phyloP scores from a whole-genome alignment of 2,329 filamentous ascomycete genomes.

The Thelonectria rubi region DNA sequence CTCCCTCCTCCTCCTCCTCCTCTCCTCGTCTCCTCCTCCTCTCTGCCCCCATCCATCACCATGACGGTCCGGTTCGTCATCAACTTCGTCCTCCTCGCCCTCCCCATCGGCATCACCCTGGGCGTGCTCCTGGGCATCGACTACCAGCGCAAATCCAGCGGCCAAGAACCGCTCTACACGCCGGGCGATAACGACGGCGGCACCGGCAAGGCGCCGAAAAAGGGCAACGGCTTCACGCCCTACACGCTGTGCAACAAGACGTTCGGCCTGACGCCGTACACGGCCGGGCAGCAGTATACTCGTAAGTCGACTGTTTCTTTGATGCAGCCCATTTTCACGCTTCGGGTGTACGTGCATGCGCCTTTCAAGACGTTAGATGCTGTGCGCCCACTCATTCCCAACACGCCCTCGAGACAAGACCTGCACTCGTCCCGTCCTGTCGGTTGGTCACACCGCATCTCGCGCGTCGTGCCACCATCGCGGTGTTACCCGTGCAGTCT shows the following conservation, averaged over 20 bases:
- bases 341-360: not conserved
- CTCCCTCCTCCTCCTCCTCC: not conserved
- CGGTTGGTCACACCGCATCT: slow-evolving; percentile 3
- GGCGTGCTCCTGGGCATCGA: slow-evolving; percentile 61
- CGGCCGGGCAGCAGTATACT: slow-evolving; percentile 56
- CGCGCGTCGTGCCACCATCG: slow-evolving; percentile 1
- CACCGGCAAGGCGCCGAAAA: not conserved
- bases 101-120: slow-evolving; percentile 60
- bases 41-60: slow-evolving; percentile 18
- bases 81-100: slow-evolving; percentile 59
- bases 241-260: slow-evolving; percentile 39
- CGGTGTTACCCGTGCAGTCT: not conserved
- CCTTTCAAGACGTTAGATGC: too few relatives aligned
- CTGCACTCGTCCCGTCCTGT: not conserved
- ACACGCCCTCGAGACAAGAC: too few relatives aligned
- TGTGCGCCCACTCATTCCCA: too few relatives aligned
- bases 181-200: slow-evolving; percentile 22
- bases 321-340: not conserved
- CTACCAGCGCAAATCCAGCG: slow-evolving; percentile 52
- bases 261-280: slow-evolving; percentile 54
- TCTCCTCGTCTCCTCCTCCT: not conserved
- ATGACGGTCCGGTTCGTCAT: slow-evolving; percentile 56
- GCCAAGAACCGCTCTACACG: slow-evolving; percentile 56
- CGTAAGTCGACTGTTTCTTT: slow-evolving; percentile 47
- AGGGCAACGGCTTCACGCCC: slow-evolving; percentile 35